These are phyloP conservation scores for Mangifera indica DNA, from an alignment of 345 rosid genomes.

Conservation along the genomic window DNA sequence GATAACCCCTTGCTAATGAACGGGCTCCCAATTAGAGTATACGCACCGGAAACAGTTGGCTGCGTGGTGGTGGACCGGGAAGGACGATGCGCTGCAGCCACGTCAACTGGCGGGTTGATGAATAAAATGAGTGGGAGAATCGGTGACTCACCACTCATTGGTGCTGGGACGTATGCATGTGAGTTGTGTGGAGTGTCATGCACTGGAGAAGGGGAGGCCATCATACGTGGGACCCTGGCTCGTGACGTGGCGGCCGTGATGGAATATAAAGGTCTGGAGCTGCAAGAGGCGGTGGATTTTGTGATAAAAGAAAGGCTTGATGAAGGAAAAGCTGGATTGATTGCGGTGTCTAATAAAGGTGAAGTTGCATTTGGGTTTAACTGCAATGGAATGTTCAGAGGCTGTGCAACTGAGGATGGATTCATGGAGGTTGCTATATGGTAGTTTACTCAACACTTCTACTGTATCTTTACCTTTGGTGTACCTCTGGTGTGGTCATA, in stretches of 20 bases:
- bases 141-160: constrained; percentile 96
- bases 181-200: constrained; percentile 81
- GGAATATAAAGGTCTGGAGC: constrained; percentile 86
- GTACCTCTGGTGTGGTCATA: neutral
- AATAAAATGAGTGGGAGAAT: constrained; percentile 86
- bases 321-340: constrained; percentile 80
- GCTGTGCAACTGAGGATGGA: constrained; percentile 88
- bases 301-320: constrained; percentile 75
- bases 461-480: neutral
- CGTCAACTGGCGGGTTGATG: constrained; percentile 95
- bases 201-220: constrained; percentile 97
- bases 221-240: constrained; percentile 79
- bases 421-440: constrained; percentile 81
- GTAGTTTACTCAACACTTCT: constrained; percentile 25
- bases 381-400: constrained; percentile 83
- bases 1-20: constrained; percentile 69
- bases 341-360: constrained; percentile 80
- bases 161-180: constrained; percentile 88
- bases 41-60: constrained; percentile 93
- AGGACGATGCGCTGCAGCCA: constrained; percentile 88
- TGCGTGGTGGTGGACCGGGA: constrained; percentile 84
- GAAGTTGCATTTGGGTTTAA: constrained; percentile 89
- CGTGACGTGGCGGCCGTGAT: constrained; percentile 94
- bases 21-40: constrained; percentile 85
- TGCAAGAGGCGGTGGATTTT: constrained; percentile 77